These are phyloP conservation scores for Metarhizium anisopliae DNA, from an alignment of 2,329 filamentous ascomycete species.

Conservation along the genomic window DNA sequence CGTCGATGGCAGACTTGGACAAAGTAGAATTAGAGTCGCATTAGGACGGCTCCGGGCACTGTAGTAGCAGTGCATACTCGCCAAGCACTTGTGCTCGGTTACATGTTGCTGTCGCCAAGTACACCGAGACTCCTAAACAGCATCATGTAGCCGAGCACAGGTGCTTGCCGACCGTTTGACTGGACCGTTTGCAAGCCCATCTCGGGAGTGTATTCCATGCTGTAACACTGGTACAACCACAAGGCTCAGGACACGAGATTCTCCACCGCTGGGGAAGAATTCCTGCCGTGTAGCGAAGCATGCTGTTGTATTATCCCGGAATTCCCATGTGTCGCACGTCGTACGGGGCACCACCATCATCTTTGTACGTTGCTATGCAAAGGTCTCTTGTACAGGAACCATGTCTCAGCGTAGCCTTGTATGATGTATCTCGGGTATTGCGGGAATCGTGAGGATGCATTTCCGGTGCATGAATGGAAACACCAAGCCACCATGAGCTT, in stretches of 20 bases:
- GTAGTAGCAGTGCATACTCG: too few species aligned
- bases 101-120: too few species aligned
- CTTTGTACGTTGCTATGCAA: neutral
- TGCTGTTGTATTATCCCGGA: neutral
- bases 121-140: too few species aligned
- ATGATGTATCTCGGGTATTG: neutral
- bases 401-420: neutral
- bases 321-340: neutral
- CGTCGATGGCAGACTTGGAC: too few species aligned
- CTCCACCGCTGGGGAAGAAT: neutral
- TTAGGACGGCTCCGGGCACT: too few species aligned
- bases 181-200: neutral
- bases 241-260: neutral
- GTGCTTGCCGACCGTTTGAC: neutral
- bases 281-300: neutral
- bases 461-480: neutral
- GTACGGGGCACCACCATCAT: neutral
- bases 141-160: neutral
- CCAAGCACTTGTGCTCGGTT: too few species aligned
- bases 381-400: neutral
- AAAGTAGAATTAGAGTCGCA: too few species aligned
- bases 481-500: neutral
- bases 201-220: neutral
- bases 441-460: neutral
- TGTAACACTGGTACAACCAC: neutral